These are phyloP conservation scores for Reticulascus tulasneorum DNA, from an alignment of 2,329 filamentous ascomycete species.

Conservation along the genomic window DNA sequence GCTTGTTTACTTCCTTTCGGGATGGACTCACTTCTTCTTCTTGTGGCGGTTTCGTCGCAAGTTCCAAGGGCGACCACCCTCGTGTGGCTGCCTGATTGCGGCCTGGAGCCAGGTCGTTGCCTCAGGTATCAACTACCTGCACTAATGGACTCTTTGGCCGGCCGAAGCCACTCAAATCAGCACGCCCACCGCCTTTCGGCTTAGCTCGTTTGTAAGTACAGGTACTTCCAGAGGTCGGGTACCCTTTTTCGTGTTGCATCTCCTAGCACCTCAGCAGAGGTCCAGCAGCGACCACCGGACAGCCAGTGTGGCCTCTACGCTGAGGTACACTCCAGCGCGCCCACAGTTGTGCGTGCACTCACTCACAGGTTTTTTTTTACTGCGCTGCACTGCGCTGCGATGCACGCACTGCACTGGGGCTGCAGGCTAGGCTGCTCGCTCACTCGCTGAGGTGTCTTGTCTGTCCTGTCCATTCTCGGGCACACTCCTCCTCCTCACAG, in stretches of 20 bases:
- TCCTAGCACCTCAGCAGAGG: no score
- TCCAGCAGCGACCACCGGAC: no score
- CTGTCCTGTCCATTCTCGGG: no score
- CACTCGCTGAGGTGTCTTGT: no score
- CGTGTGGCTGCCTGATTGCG: constrained; percentile 11
- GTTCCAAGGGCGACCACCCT: neutral
- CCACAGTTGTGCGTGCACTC: neutral
- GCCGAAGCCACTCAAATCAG: constrained; percentile 15
- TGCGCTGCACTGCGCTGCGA: constrained; percentile 5
- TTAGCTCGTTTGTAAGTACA: constrained; percentile 15
- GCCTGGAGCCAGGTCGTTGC: constrained; percentile 14
- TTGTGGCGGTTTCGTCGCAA: neutral
- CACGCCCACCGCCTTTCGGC: constrained; percentile 14
- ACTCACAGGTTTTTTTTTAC: no score
- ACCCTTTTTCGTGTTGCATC: constrained; percentile 11
- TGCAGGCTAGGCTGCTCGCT: constrained; percentile 1
- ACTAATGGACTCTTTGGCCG: constrained; percentile 10
- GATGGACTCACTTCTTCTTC: neutral
- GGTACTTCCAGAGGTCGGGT: constrained; percentile 14
- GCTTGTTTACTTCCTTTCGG: no score
- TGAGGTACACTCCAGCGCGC: neutral
- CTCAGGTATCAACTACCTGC: constrained; percentile 12
- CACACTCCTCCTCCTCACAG: no score
- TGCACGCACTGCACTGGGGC: constrained; percentile 6
- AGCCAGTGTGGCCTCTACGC: no score